phyloP scores from a whole-genome alignment of 331 rosid species.

The Ulmus americana region DNA sequence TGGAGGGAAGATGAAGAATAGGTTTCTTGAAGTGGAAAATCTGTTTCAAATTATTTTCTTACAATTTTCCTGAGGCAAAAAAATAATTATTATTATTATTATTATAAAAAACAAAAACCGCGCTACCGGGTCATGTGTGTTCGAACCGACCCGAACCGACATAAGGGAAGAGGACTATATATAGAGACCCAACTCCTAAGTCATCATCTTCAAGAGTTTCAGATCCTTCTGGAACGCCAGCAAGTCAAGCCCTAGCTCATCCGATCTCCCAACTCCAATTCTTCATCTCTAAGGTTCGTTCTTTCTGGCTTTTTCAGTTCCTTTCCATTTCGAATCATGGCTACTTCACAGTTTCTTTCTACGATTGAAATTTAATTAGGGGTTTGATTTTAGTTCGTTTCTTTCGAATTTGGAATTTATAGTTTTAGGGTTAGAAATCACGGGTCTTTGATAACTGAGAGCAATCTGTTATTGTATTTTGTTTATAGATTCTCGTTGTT shows the following conservation, averaged over 20 bases:
- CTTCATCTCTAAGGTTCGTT: not conserved
- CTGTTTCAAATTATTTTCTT: too few species aligned
- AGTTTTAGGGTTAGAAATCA: conserved; percentile 2
- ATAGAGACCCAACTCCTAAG: too few species aligned
- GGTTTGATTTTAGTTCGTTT: not conserved
- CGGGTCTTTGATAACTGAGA: not conserved
- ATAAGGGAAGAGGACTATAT: not conserved
- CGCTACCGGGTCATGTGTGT: not conserved
- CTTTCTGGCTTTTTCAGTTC: not conserved
- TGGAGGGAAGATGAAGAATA: too few species aligned
- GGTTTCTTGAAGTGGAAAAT: too few species aligned
- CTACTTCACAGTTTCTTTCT: not conserved
- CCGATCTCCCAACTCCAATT: not conserved
- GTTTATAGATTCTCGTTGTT: not conserved
- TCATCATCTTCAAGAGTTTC: fast-evolving
- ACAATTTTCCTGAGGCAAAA: too few species aligned
- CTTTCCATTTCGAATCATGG: not conserved
- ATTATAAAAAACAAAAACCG: not conserved
- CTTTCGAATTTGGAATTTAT: not conserved
- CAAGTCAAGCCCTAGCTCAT: conserved; percentile 3
- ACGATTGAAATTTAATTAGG: not conserved
- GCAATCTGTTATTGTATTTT: not conserved
- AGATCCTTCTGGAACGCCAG: not conserved
- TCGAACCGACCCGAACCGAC: not conserved
- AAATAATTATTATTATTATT: too few species aligned